A percentile compares a stretch with the other conserved stretches of the same genome.
phyloP scores from a whole-genome alignment of 1,284 basidiomycete species.

The Mycena sp. region DNA sequence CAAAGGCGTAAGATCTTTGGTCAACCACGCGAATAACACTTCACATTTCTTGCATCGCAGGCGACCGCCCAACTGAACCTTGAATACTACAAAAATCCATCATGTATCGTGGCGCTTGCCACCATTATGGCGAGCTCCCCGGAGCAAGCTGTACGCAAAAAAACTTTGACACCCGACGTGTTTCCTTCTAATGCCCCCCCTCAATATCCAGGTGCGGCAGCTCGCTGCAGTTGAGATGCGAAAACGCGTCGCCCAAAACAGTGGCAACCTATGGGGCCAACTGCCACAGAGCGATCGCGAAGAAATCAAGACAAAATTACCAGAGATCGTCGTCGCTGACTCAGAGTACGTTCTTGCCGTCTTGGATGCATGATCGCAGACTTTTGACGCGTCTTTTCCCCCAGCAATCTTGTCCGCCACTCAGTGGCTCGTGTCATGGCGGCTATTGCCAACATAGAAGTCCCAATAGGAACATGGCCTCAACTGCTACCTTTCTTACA shows the following conservation, averaged over 20 bases:
- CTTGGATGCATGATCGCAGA: slow-evolving; percentile 21
- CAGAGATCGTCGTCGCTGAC: slow-evolving; percentile 84
- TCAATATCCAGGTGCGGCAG: slow-evolving; percentile 83
- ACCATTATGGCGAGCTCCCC: slow-evolving; percentile 87
- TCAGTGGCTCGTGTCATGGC: slow-evolving; percentile 93
- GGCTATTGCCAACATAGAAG: slow-evolving; percentile 92
- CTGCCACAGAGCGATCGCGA: slow-evolving; percentile 78
- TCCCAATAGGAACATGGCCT: slow-evolving; percentile 86
- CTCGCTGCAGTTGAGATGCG: slow-evolving; percentile 97
- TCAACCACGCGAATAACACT: slow-evolving; percentile 25
- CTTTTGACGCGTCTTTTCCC: slow-evolving; percentile 24
- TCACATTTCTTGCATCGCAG: slow-evolving; percentile 51
- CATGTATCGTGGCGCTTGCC: slow-evolving; percentile 92
- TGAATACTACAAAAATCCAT: slow-evolving; percentile 91
- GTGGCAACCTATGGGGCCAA: slow-evolving; percentile 87
- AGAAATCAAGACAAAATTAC: slow-evolving; percentile 88
- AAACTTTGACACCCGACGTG: not conserved
- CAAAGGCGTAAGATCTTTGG: slow-evolving; percentile 77
- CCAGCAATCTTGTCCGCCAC: slow-evolving; percentile 86
- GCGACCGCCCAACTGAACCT: slow-evolving; percentile 93
- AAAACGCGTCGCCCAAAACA: slow-evolving; percentile 88
- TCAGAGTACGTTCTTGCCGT: slow-evolving; percentile 65
- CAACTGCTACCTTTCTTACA: slow-evolving; percentile 91
- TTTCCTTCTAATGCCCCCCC: slow-evolving; percentile 10
- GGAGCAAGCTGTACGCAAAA: slow-evolving; percentile 15